Base-by-base conservation (phyloP, 306 rosid genomes). In the Trifolium subterraneum region DNA sequence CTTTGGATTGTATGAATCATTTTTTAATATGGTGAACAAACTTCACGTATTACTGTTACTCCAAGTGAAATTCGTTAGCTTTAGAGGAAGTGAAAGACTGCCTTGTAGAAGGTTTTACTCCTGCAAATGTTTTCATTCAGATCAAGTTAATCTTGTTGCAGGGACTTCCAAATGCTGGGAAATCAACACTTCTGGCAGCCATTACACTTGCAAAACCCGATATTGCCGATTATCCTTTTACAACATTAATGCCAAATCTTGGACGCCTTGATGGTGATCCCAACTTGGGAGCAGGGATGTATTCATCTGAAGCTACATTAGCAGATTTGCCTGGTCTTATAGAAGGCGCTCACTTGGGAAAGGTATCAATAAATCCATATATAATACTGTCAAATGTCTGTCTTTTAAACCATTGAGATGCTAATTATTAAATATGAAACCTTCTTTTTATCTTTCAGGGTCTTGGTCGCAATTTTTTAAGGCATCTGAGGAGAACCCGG, bases 91-190 rank as follows among this genome's bases (percentile, higher is more conserved):
- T 66, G 13, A 72, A 64, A 65, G 38, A 52, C 58, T 75, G 33
- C 67, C 7, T n/a, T 75, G 15, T 36, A 64, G 36, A 55, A 55
- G 68, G 48, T 67, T 60, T 60, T 31, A 60, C 13, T 15, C 8
- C 38, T 74, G 19, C 14, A 31, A 19, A n/a, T 72, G 27, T 76
- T 63, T 68, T 75, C 64, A 68, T 75, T 54, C 68, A 59, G 52
- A 68, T 60, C 77, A 55, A 68, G 74, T 77, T 68, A 71, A 67
- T 72, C 73, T 77, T 85, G 59, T 75, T 81, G 51, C 76, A 88
- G 93, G 99, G 99, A 81, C 99, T 95, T 77, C 98, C 97, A 58
- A 95, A 95, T 90, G 99, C 99, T 76, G 98, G 99, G 55, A 92
- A 94, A 79, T 94, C 96, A 78, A 92, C 99, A 6, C 97, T 92